phyloP scores from a whole-genome alignment of 495 filamentous ascomycete genomes.

The Aspergillus ostianus region DNA sequence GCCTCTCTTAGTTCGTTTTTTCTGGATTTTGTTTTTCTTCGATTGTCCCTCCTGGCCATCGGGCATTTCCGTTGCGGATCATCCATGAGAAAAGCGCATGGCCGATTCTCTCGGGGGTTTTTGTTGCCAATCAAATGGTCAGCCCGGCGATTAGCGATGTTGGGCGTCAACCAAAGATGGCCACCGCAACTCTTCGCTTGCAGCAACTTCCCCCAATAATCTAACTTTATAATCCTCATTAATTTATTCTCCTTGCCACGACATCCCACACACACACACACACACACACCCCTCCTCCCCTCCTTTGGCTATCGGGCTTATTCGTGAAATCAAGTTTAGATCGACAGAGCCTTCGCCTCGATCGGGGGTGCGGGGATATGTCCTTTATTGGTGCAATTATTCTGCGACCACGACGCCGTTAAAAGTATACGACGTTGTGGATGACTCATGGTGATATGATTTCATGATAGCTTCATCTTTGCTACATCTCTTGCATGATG shows the following conservation, averaged over 20 bases:
- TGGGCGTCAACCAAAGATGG: constrained; percentile 24
- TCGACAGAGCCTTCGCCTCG: constrained; percentile 33
- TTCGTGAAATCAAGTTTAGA: constrained; percentile 19
- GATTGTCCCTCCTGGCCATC: constrained; percentile 28
- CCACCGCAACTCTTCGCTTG: constrained; percentile 16
- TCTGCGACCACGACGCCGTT: constrained; percentile 29
- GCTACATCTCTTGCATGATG: background rate
- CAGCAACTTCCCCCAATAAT: background rate
- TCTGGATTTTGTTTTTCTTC: background rate
- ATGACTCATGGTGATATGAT: constrained; percentile 8
- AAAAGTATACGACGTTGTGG: constrained; percentile 6
- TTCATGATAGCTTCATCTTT: constrained; percentile 12
- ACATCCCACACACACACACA: constrained; percentile 4
- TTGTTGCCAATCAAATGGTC: constrained; percentile 30
- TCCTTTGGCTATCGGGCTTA: constrained; percentile 2
- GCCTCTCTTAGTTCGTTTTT: background rate
- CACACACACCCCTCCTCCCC: too few relatives aligned
- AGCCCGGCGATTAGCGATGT: constrained; percentile 17
- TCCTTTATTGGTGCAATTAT: constrained; percentile 34
- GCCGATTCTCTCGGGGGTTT: constrained; percentile 30
- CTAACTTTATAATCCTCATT: constrained; percentile 14
- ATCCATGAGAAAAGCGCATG: constrained; percentile 25
- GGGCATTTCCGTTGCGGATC: constrained; percentile 44
- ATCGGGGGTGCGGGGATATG: constrained; percentile 24
- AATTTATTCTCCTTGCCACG: constrained; percentile 11